Base-by-base conservation (phyloP, 768 basidiomycete species). In the Trametes sanguinea region DNA sequence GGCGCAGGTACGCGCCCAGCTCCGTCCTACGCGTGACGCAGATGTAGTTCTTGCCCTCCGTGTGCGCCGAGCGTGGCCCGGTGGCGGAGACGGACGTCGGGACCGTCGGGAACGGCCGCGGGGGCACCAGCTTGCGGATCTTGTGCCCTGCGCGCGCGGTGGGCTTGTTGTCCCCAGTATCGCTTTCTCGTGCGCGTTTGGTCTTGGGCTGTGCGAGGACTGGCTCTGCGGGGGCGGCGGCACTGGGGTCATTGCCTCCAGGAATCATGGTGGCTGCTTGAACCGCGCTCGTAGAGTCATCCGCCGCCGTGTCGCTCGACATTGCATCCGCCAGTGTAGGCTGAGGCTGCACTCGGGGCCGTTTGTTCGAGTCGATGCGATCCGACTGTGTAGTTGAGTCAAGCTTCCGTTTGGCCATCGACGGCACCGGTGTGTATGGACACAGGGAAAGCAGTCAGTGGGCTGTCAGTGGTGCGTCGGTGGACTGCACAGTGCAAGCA, bases 11-110 rank as follows among this genome's bases (percentile, higher is more conserved):
- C 54, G 83, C 80, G 39, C 85, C 87, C 5, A 94, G 71, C 40
- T 83, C 75, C 1, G 89, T 90, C 70, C 86, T 90, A 47, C 92
- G 89, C 64, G 90, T 89, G 63, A 94, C 61, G 62, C 90, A 92
- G 54, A 94, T 87, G 67, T 84, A 77, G 67, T 92, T 92, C 71
- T 90, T 93, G 61, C 91, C 92, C 70, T 92, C 89, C 48, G 79
- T 83, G 64, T 90, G 90, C 37, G 85, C 81, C 6, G 92, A 92
- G 37, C 85, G 86, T 29, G 92, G 91, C 1, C 92, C 92, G 0
- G 90, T 90, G 5, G 88, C 89, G 61, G 87, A 87, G 22, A 86
- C 88, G n/a, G 87, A 87, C 1, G 81, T 73, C 33, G 91, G 82
- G 4, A 94, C 88, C 0, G 85, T 85, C 35, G 92, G 88, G 71